phyloP scores from a whole-genome alignment of 768 basidiomycete genomes.

The Hypholoma sublateritium region DNA sequence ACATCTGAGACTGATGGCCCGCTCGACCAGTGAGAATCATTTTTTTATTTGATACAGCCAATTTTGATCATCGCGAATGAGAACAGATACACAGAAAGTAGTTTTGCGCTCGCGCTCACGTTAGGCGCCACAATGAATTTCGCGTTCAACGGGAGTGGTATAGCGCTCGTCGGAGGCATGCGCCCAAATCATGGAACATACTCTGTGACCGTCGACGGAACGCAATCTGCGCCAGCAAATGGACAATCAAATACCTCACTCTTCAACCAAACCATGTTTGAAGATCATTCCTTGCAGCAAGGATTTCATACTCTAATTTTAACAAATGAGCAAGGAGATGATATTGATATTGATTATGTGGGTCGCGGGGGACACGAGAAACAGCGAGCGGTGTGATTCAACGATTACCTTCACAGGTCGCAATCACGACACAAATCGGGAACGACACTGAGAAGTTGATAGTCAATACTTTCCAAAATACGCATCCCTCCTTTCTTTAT shows the following conservation, averaged over 20 bases:
- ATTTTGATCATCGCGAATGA: not conserved
- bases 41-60: too few relatives aligned
- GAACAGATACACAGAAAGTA: constrained; percentile 34
- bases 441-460: constrained; percentile 16
- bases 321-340: not conserved
- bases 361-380: too few relatives aligned
- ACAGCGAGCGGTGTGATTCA: not conserved
- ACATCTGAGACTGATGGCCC: not conserved
- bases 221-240: not conserved
- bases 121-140: constrained; percentile 24
- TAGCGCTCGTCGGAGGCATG: constrained; percentile 18
- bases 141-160: constrained; percentile 33
- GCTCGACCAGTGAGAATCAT: not conserved
- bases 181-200: constrained; percentile 19
- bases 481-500: constrained; percentile 37
- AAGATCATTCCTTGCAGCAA: not conserved
- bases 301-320: not conserved
- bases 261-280: not conserved
- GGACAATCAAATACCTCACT: not conserved
- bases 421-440: constrained; percentile 17
- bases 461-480: constrained; percentile 27
- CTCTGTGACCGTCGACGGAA: constrained; percentile 15
- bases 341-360: constrained; percentile 2
- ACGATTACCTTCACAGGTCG: constrained; percentile 6
- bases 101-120: constrained; percentile 32